Base-by-base conservation (phyloP, 352 stramenopile species). In the Pythium brachiatum region DNA sequence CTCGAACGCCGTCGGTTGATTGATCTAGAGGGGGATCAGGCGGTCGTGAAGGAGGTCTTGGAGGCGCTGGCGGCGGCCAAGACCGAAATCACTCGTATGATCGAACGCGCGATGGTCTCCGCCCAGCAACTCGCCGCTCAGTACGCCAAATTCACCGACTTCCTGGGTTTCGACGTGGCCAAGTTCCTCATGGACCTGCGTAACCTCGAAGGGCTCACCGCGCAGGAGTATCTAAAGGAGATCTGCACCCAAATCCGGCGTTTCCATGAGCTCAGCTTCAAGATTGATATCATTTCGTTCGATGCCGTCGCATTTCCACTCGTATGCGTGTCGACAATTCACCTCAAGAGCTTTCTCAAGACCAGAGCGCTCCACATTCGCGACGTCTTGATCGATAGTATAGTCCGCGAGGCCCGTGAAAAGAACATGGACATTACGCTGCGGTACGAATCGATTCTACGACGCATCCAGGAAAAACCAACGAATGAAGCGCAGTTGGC, bases 401-500 rank as follows among this genome's bases (percentile, higher is more conserved):
- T 98, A 32, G 82, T 95, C 0, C 67, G 71, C 2, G 87, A 95
- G 39, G 78, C 81, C 11, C 73, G 88, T 2, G 82, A 93, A 20
- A 78, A 89, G 57, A 97, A 97, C 53, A 74, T 94, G 53, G 78
- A 86, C 21, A 96, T 97, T 56, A 97, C 92, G 7, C 64, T 83
- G 23, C 83, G 85, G 2, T 98, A 98, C 60, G 79, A 97, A 46
- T 67, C 77, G 20, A 97, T 98, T 23, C 64, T 98, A 21, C 66
- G 79, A 15, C 79, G 91, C 7, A 96, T 98, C 68, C 90, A 87
- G 34, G 87, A 97, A 50, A 97, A 98, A 53, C 93, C 92, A 8
- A 89, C 77, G 12, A 97, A 98, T 65, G 93, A 98, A 66, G 86
- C 89, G 3, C 87, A 98, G 51, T 72, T 98, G 4, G 88, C 90